Evolutionary conservation across 75 land plant genomes (phyloP).

Genomic region (Larix kaempferi): DNA sequence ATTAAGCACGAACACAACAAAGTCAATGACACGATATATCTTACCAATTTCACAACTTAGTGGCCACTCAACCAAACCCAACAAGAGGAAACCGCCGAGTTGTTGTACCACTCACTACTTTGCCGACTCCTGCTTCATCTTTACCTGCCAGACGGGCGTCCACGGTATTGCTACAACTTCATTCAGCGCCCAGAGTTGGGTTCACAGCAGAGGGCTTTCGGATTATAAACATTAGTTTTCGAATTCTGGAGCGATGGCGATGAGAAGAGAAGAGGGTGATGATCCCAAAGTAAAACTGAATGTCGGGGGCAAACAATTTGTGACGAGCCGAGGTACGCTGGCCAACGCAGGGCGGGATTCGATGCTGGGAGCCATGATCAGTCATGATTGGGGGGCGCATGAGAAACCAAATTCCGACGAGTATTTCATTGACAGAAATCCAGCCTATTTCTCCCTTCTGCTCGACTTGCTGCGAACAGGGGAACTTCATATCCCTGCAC

Average conservation of each 20-base stretch:
- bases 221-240: no score
- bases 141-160: no score
- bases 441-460: slow-evolving; percentile 74
- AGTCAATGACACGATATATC: no score
- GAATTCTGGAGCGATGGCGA: not conserved
- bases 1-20: no score
- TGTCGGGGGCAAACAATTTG: slow-evolving; percentile 80
- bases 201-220: no score
- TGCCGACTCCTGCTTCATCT: no score
- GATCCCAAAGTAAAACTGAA: slow-evolving; percentile 65
- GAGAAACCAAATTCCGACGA: slow-evolving; percentile 9
- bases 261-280: slow-evolving; percentile 25
- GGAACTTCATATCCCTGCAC: slow-evolving; percentile 57
- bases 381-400: slow-evolving; percentile 69
- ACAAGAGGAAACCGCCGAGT: no score
- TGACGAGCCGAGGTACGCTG: slow-evolving; percentile 71
- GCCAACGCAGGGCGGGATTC: slow-evolving; percentile 85
- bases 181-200: no score
- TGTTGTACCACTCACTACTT: no score
- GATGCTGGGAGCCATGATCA: slow-evolving; percentile 66
- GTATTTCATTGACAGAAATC: slow-evolving; percentile 86
- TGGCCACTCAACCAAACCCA: no score
- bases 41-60: no score
- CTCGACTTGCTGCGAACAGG: slow-evolving; percentile 89
- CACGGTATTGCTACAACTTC: no score